phyloP scores from a whole-genome alignment of 2,329 filamentous ascomycete species.

The Diaporthe sp. region DNA sequence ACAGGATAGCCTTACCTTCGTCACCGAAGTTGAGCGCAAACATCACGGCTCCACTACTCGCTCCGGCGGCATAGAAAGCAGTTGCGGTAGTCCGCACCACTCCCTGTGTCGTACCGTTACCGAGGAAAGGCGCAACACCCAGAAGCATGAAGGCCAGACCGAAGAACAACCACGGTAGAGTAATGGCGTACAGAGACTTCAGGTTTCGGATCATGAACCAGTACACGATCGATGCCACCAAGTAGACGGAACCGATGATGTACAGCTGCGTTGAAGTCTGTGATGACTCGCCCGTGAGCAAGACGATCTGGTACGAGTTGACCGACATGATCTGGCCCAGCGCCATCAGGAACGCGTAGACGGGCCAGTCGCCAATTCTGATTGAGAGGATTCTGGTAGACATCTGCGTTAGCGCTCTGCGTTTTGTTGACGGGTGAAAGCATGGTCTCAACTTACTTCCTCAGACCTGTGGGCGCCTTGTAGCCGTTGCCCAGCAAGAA shows the following conservation, averaged over 20 bases:
- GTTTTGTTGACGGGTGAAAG: not conserved
- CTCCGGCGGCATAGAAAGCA: slow-evolving; percentile 72
- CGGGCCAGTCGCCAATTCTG: slow-evolving; percentile 72
- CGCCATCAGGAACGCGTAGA: slow-evolving; percentile 73
- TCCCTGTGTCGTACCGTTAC: slow-evolving; percentile 53
- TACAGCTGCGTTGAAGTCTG: slow-evolving; percentile 71
- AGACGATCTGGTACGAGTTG: slow-evolving; percentile 76
- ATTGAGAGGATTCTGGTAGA: slow-evolving; percentile 55
- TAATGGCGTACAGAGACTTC: slow-evolving; percentile 68
- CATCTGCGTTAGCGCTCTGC: slow-evolving; percentile 13
- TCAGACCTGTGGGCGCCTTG: slow-evolving; percentile 67
- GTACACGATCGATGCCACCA: slow-evolving; percentile 70
- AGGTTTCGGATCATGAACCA: slow-evolving; percentile 72
- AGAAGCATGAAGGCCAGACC: slow-evolving; percentile 73
- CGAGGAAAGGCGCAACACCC: slow-evolving; percentile 68
- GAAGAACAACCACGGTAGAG: slow-evolving; percentile 73
- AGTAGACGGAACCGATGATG: slow-evolving; percentile 70
- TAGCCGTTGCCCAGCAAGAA: slow-evolving; percentile 70
- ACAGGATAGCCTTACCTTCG: slow-evolving; percentile 52
- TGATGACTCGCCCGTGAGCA: slow-evolving; percentile 73
- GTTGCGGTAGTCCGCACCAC: slow-evolving; percentile 71
- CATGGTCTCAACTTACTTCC: slow-evolving; percentile 54
- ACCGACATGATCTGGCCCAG: slow-evolving; percentile 74
- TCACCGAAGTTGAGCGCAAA: slow-evolving; percentile 78
- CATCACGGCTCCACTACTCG: slow-evolving; percentile 73